phyloP scores from a whole-genome alignment of 2,329 filamentous ascomycete species.

The Cladosporium sp. region DNA sequence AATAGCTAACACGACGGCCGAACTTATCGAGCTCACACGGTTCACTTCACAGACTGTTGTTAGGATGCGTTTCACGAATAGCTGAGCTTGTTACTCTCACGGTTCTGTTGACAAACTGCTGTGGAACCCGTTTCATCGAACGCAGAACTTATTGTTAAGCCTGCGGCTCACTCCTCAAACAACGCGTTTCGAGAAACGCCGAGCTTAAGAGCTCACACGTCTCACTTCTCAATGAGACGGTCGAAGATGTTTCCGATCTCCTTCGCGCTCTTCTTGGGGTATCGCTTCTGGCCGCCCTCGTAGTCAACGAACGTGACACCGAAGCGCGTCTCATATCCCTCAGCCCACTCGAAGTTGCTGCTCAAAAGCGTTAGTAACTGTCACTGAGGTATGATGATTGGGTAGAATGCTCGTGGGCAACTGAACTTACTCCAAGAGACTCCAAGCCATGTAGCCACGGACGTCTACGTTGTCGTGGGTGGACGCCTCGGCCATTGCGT shows the following conservation, averaged over 20 bases:
- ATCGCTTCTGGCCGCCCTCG: conserved; percentile 72
- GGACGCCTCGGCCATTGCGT: conserved; percentile 72
- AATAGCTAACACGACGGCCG: neutral
- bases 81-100: neutral
- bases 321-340: conserved; percentile 83
- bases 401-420: neutral
- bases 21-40: neutral
- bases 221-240: conserved; percentile 7
- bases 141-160: neutral
- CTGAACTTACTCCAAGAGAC: conserved; percentile 69
- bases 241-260: conserved; percentile 50
- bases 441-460: conserved; percentile 81
- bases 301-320: conserved; percentile 85
- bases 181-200: neutral
- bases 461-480: conserved; percentile 75
- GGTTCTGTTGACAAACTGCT: neutral
- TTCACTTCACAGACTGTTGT: neutral
- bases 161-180: neutral
- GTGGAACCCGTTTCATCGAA: neutral
- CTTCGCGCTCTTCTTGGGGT: conserved; percentile 81
- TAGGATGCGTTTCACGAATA: neutral
- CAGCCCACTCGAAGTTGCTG: conserved; percentile 87
- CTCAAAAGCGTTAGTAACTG: conserved; percentile 15
- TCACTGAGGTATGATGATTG: neutral
- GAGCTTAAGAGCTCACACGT: neutral